Percentiles rank a stretch among this genome's conserved stretches.
Evolutionary conservation across 441 rosid genomes (phyloP).

Genomic region (Kokia cookei): DNA sequence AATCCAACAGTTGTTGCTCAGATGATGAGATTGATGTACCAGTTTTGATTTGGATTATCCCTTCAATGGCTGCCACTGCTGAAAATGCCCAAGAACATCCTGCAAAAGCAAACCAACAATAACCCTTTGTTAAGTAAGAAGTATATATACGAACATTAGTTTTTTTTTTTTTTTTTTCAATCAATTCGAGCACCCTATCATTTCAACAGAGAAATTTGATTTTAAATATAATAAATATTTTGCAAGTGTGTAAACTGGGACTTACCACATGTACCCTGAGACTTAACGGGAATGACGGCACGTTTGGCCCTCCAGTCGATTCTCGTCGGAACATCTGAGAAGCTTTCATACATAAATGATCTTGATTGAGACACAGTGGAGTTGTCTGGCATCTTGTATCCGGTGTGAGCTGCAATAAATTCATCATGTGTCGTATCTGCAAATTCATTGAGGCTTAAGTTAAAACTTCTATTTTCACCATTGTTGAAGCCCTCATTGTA

Average conservation of each 20-base stretch:
- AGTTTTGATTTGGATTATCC: conserved; percentile 11
- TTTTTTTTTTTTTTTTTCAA: too few species aligned
- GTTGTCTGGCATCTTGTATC: background rate
- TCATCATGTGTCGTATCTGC: conserved; percentile 14
- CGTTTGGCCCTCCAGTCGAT: conserved; percentile 36
- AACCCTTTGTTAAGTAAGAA: too few species aligned
- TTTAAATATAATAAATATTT: too few species aligned
- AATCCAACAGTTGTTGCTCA: conserved; percentile 27
- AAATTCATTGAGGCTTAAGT: conserved; percentile 26
- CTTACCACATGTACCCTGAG: conserved; percentile 33
- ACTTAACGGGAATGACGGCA: conserved; percentile 26
- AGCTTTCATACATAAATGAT: background rate
- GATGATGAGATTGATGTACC: conserved; percentile 19
- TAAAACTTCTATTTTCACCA: conserved; percentile 14
- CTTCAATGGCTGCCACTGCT: conserved; percentile 22
- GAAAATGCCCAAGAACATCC: conserved; percentile 29
- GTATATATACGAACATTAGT: too few species aligned
- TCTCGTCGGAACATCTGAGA: conserved; percentile 4
- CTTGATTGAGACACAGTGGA: conserved; percentile 20
- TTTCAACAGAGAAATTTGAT: too few species aligned
- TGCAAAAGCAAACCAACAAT: background rate
- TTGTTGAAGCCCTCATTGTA: conserved; percentile 25
- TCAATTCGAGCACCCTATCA: too few species aligned
- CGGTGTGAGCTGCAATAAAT: background rate
- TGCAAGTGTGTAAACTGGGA: background rate